phyloP scores from a whole-genome alignment of 768 basidiomycete species.

The Phaeolepiota aurea region DNA sequence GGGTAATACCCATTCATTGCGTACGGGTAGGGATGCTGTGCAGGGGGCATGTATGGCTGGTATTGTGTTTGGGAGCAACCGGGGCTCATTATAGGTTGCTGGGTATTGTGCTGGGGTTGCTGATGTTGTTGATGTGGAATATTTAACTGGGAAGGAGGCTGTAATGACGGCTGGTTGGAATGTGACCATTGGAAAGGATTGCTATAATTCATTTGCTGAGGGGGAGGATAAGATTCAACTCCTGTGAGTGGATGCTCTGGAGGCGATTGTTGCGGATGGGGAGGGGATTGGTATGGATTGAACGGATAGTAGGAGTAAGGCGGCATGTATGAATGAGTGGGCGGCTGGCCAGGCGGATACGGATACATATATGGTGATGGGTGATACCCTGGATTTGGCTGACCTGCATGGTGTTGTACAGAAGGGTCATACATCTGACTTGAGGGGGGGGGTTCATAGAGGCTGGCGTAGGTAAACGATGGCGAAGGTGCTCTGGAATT shows the following conservation, averaged over 20 bases:
- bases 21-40: constrained; percentile 18
- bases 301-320: constrained; percentile 32
- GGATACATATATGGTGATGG: constrained; percentile 44
- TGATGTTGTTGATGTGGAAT: constrained; percentile 19
- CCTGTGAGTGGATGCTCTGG: constrained; percentile 4
- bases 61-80: constrained; percentile 21
- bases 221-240: constrained; percentile 23
- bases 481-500: constrained; percentile 71
- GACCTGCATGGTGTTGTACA: constrained; percentile 29
- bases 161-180: constrained; percentile 19
- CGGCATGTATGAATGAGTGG: constrained; percentile 27
- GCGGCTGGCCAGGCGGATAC: constrained; percentile 33
- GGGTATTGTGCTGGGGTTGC: constrained; percentile 13
- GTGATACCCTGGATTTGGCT: constrained; percentile 32
- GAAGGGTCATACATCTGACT: constrained; percentile 39
- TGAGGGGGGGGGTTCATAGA: constrained; percentile 54
- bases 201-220: constrained; percentile 20
- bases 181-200: constrained; percentile 30
- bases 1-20: constrained; percentile 7
- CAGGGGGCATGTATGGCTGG: constrained; percentile 22
- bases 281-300: constrained; percentile 25
- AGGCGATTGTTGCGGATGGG: constrained; percentile 22
- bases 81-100: constrained; percentile 13
- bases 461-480: constrained; percentile 63
- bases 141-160: constrained; percentile 22